Evolutionary conservation across 441 rosid genomes (phyloP).

Genomic region (Adansonia madagascariensis): DNA sequence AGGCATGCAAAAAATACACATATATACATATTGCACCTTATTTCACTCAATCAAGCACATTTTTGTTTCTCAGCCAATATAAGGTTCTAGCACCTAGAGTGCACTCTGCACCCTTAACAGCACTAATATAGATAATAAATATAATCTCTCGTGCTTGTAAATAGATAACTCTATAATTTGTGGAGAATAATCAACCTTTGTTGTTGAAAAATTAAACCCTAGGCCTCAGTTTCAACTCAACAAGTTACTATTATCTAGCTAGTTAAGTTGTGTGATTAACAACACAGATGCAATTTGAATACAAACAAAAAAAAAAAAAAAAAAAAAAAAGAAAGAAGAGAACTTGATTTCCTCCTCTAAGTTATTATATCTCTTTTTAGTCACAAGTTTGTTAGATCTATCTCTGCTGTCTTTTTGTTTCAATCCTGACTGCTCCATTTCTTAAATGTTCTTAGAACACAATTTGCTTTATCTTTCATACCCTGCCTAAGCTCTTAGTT

Average conservation of each 20-base stretch:
- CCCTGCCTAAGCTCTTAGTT: not conserved
- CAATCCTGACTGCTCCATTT: not conserved
- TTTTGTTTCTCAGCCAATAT: not conserved
- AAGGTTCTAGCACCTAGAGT: not conserved
- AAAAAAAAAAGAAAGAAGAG: not conserved
- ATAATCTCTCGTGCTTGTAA: not conserved
- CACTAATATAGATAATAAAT: not conserved
- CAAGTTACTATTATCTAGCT: not conserved
- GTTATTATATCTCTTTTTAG: not conserved
- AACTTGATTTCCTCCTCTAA: not conserved
- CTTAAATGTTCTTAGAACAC: not conserved
- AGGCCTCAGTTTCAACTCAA: not conserved
- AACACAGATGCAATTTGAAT: not conserved
- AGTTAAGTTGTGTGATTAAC: not conserved
- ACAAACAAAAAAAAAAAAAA: not conserved
- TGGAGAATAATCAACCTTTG: not conserved
- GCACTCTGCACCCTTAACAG: not conserved
- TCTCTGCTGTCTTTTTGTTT: constrained; percentile 1
- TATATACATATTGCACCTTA: not conserved
- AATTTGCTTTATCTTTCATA: not conserved
- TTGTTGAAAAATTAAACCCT: not conserved
- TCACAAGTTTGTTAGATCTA: not conserved
- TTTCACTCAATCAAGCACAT: not conserved
- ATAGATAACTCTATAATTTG: not conserved
- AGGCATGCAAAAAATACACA: not conserved